Evolutionary conservation across 768 basidiomycete genomes (phyloP).

Genomic region (Termitomyces sp.): DNA sequence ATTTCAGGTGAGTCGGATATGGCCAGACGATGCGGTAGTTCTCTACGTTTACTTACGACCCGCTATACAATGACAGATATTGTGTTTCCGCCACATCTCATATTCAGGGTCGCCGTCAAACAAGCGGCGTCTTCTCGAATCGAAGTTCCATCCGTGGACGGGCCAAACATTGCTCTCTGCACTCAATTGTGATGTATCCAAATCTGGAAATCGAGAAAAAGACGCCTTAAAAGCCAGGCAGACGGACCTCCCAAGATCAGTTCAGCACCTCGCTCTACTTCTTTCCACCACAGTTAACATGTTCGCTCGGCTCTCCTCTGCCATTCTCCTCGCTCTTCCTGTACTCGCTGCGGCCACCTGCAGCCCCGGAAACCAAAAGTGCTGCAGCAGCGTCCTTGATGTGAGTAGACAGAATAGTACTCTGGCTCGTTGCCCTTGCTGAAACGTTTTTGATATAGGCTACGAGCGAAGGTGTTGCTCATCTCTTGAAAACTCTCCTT

Average conservation of each 20-base stretch:
- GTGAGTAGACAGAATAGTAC: neutral
- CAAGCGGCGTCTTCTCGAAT: neutral
- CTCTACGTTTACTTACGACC: neutral
- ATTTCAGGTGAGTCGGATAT: neutral
- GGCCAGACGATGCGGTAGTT: neutral
- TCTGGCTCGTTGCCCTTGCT: neutral
- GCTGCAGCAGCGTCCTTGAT: neutral
- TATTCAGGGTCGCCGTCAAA: neutral
- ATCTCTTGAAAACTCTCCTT: neutral
- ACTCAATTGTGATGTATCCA: neutral
- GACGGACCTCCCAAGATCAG: neutral
- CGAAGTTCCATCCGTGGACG: neutral
- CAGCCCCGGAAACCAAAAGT: neutral
- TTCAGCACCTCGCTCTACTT: neutral
- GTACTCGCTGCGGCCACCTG: constrained; percentile 1
- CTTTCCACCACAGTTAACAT: neutral
- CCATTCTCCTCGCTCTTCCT: constrained; percentile 3
- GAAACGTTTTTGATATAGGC: neutral
- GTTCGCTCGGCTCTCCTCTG: constrained; percentile 5
- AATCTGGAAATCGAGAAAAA: neutral
- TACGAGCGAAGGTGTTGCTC: neutral
- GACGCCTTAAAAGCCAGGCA: neutral
- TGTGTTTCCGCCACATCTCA: neutral
- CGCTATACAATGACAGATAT: neutral
- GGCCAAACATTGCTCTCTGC: no score